Evolutionary conservation across 306 rosid species (phyloP).

Genomic region (Astragalus membranaceus): DNA sequence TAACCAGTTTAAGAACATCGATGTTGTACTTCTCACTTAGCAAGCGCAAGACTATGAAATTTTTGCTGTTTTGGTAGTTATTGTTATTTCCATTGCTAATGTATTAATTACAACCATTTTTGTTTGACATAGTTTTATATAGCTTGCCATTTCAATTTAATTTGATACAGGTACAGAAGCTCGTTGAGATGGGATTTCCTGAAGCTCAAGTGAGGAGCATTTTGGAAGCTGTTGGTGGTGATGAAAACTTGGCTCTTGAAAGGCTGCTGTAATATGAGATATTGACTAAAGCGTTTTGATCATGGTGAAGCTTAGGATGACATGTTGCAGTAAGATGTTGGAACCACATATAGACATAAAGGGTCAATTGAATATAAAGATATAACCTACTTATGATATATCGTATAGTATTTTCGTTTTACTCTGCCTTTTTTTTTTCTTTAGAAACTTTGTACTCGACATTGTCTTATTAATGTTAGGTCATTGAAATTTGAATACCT

Average conservation of each 20-base stretch:
- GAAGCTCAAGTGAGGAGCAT: constrained; percentile 74
- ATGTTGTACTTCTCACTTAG: background rate
- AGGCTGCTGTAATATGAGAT: constrained; percentile 44
- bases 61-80: background rate
- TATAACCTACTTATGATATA: background rate
- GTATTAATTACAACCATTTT: background rate
- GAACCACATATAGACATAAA: constrained; percentile 17
- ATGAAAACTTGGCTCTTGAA: constrained; percentile 94
- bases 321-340: background rate
- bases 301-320: constrained; percentile 12
- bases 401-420: constrained; percentile 6
- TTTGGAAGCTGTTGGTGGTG: constrained; percentile 90
- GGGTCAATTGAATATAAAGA: constrained; percentile 23
- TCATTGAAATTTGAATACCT: constrained; percentile 11
- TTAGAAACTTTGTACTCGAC: constrained; percentile 8
- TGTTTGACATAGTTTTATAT: background rate
- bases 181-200: constrained; percentile 91
- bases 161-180: constrained; percentile 67
- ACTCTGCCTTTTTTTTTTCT: background rate
- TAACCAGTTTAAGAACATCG: constrained; percentile 6
- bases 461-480: background rate
- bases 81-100: constrained; percentile 11
- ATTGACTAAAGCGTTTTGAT: constrained; percentile 10
- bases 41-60: background rate
- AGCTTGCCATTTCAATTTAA: background rate